Base-by-base conservation (phyloP, 768 basidiomycete genomes). In the Agaricus blazei region DNA sequence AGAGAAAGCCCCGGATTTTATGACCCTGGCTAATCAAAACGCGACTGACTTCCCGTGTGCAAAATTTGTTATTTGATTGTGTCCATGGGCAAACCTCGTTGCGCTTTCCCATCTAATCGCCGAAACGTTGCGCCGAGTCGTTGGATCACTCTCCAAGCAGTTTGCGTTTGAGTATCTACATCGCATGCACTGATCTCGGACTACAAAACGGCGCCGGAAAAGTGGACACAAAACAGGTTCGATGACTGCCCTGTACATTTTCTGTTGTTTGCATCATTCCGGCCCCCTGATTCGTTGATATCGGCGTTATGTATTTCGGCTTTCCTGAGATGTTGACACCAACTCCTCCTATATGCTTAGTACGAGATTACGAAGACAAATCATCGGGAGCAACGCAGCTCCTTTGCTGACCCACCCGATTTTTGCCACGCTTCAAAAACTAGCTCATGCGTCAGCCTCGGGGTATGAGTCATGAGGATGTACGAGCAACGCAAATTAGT, bases 81-180 rank as follows among this genome's bases (percentile, higher is more conserved):
- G 54, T 48, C 48, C 54, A 55, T 47, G 38, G 46, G 47, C 47
- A 48, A 31, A 23, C 41, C 54, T 55, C 54, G 28, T 40, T 36
- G 28, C 37, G 23, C 12, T 24, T n/a, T 40, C 19, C 54, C 48
- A 49, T 50, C 54, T 43, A 49, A 50, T 50, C 54, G n/a, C 54
- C 54, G 48, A 44, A 47, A 54, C 47, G 24, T 29, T 19, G 28
- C 47, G 42, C 54, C 24, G 26, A 8, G 29, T 36, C 27, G 6
- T 48, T 41, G 52, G 52, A 27, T 51, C 49, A 26, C 49, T 40
- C 36, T n/a, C 37, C 26, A 40, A 27, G 9, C n/a, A 14, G 24
- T 6, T 40, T 5, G 24, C 11, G 27, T 31, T 12, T 9, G 27
- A 41, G 40, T 15, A 2, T 28, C 29, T n/a, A 28, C 26, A 42